Base-by-base conservation (phyloP, 768 basidiomycete genomes). In the Heimioporus sp. region DNA sequence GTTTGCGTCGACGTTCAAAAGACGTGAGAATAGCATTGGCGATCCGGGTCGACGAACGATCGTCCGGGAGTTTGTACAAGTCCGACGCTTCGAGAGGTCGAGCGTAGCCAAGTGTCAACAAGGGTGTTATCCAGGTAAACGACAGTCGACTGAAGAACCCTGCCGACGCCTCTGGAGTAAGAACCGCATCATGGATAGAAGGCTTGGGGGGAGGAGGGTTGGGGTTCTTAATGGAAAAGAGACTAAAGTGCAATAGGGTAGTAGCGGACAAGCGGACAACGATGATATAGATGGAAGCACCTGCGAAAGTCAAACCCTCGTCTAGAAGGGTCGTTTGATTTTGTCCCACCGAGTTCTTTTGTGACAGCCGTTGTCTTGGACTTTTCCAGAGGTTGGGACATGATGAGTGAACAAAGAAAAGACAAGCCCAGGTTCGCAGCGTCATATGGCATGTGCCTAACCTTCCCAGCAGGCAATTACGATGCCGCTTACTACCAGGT, bases 21-120 rank as follows among this genome's bases (percentile, higher is more conserved):
- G 87, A 87, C 4, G 67, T 67, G 17, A 79, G 73, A 37, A 96
- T 87, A 34, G 76, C 72, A 1, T 80, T 72, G 3, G 88, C 86
- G 36, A 92, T 80, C 15, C 71, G 61, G 1, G 73, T 77, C 0
- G 92, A 79, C 2, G 80, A 74, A 21, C 83, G 80, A 19, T 79
- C 66, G 35, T 83, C 79, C 52, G 83, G 83, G 21, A 94, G 80
- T 67, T 82, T 87, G 76, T 86, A 94, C 4, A 95, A 74, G 68
- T 95, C 92, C 0, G 86, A 70, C 0, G 85, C 83, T 61, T 92
- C 87, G 3, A 96, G 76, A 1, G 92, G 89, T 9, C 92, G 80
- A 9, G 82, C 78, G 62, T 92, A 92, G 9, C 92, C 92, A 11
- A 92, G 72, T 10, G 73, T 66, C 55, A 95, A 76, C 20, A 94